Percentiles rank a stretch among this genome's conserved stretches.
phyloP scores from a whole-genome alignment of 2,329 filamentous ascomycete genomes.

The Fusarium siculi region DNA sequence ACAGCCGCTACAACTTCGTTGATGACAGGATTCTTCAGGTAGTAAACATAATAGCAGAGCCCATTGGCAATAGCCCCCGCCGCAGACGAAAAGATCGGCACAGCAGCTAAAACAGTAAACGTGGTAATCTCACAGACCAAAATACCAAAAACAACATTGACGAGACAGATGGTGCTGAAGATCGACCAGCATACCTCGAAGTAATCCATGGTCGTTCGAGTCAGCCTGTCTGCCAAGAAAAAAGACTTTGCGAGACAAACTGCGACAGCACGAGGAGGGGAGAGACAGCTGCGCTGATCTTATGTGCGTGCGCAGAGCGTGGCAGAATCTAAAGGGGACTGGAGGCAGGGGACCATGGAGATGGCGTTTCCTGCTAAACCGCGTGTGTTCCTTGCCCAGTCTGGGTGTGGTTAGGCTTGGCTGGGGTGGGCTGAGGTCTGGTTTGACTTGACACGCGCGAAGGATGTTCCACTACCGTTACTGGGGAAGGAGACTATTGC shows the following conservation, averaged over 20 bases:
- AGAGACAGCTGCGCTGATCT: background rate
- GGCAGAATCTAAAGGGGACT: background rate
- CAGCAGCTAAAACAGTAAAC: conserved; percentile 49
- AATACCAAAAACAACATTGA: conserved; percentile 52
- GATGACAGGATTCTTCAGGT: conserved; percentile 36
- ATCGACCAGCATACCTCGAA: conserved; percentile 56
- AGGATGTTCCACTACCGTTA: background rate
- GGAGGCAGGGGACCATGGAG: background rate
- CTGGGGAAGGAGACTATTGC: background rate
- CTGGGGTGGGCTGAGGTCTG: background rate
- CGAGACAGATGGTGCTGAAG: conserved; percentile 54
- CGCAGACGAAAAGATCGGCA: conserved; percentile 52
- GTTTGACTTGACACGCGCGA: background rate
- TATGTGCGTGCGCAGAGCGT: background rate
- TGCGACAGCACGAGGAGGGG: background rate
- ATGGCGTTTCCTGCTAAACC: background rate
- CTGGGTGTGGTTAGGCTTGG: background rate
- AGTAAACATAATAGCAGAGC: conserved; percentile 55
- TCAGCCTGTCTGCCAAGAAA: background rate
- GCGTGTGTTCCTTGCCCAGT: background rate
- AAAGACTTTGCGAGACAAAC: background rate
- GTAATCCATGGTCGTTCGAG: conserved; percentile 16
- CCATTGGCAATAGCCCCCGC: conserved; percentile 54
- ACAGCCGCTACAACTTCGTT: conserved; percentile 49
- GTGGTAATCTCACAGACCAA: conserved; percentile 52